Evolutionary conservation across 164 flowering plant species (phyloP).

Genomic region (Berberis vulgaris): DNA sequence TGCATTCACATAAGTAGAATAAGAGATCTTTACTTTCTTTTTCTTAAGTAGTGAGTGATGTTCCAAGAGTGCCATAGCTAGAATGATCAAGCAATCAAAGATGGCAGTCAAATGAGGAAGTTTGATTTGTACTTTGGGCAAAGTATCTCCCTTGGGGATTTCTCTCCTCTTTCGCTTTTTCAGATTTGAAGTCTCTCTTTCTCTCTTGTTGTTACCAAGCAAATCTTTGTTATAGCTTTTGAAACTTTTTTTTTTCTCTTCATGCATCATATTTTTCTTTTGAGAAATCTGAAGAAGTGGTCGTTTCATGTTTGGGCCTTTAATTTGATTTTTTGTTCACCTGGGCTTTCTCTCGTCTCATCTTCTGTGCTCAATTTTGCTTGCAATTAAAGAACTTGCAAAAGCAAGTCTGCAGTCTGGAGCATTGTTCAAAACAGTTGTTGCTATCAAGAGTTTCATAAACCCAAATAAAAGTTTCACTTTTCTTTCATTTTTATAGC

Average conservation of each 20-base stretch:
- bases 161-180: conserved; percentile 26
- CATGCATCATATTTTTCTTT: not conserved
- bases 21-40: too few relatives aligned
- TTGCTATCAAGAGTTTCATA: not conserved
- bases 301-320: not conserved
- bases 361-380: not conserved
- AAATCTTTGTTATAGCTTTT: not conserved
- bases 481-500: too few relatives aligned
- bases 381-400: not conserved
- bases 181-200: conserved; percentile 18
- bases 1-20: too few relatives aligned
- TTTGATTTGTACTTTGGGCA: conserved; percentile 33
- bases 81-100: conserved; percentile 3
- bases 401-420: not conserved
- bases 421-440: not conserved
- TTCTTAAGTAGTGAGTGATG: not conserved
- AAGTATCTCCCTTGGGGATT: conserved; percentile 16
- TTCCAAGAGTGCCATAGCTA: not conserved
- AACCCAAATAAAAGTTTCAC: not conserved
- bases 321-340: not conserved
- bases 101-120: conserved; percentile 34
- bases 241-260: not conserved
- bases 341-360: conserved; percentile 3
- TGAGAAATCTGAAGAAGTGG: not conserved
- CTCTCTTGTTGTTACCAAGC: not conserved